Percentiles rank a stretch among this genome's conserved stretches.
phyloP scores from a whole-genome alignment of 768 basidiomycete species.

The Tylopilus rubrobrunneus region DNA sequence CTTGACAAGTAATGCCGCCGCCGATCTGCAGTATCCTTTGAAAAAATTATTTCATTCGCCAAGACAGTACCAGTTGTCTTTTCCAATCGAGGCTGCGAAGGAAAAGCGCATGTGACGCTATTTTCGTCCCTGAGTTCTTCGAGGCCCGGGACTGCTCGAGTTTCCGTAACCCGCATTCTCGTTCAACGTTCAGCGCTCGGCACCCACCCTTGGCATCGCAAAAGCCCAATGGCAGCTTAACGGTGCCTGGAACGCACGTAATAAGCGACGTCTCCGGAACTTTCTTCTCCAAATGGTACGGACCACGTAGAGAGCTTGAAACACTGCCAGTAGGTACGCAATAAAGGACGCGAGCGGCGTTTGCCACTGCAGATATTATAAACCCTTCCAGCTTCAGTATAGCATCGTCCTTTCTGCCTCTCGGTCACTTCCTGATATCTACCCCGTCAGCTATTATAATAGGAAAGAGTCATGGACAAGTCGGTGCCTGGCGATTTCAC shows the following conservation, averaged over 20 bases:
- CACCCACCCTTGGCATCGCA: no score
- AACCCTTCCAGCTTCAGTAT: neutral
- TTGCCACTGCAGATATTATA: neutral
- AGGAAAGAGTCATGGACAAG: neutral
- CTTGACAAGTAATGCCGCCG: no score
- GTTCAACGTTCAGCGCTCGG: no score
- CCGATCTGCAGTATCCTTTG: no score
- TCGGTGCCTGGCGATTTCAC: constrained; percentile 6
- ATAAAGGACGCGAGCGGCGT: neutral
- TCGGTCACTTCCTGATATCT: neutral
- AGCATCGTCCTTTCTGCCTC: neutral
- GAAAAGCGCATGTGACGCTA: no score
- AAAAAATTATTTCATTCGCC: no score
- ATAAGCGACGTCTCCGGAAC: neutral
- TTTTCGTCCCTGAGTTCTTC: no score
- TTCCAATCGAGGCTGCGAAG: no score
- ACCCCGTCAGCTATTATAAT: neutral
- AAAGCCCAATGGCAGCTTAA: no score
- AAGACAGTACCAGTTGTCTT: no score
- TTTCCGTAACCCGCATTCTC: no score
- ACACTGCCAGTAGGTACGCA: neutral
- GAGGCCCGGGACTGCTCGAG: no score
- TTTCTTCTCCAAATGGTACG: neutral
- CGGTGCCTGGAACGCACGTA: neutral
- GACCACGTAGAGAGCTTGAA: neutral